A percentile compares a stretch with the other conserved stretches of the same genome.
Conservation (phyloP, 139 green algal genomes). For the Diplosphaera chodatii region DNA sequence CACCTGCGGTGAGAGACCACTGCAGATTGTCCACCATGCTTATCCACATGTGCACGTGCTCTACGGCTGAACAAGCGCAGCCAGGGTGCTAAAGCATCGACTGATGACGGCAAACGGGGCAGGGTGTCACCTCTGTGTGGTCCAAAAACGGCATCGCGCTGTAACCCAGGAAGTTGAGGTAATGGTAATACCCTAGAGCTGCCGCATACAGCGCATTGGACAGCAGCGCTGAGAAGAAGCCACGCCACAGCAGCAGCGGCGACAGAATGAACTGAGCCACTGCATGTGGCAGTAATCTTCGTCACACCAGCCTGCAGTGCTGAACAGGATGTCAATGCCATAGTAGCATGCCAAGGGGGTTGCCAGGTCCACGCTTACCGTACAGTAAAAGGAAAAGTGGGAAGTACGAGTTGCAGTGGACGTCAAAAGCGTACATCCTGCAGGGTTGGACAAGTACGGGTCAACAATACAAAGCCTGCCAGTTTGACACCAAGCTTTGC, state of each 20-base stretch:
- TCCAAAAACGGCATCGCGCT: conserved; percentile 82
- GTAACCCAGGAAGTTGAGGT: conserved; percentile 95
- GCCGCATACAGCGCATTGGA: conserved; percentile 66
- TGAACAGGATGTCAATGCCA: too few relatives aligned
- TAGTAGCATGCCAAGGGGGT: too few relatives aligned
- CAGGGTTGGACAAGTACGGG: neutral
- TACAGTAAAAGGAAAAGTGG: conserved; percentile 85
- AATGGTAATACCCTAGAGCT: conserved; percentile 81
- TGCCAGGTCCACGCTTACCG: conserved; percentile 40
- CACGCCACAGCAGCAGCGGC: conserved; percentile 63
- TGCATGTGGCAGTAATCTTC: conserved; percentile 12
- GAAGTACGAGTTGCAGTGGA: conserved; percentile 98
- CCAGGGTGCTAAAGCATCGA: too few relatives aligned
- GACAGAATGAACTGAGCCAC: conserved; percentile 75
- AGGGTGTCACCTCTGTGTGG: conserved; percentile 59
- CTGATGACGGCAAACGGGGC: too few relatives aligned
- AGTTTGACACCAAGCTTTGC: too few relatives aligned
- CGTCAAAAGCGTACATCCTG: conserved; percentile 96
- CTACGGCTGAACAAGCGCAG: too few relatives aligned
- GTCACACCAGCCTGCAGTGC: too few relatives aligned
- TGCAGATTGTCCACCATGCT: too few relatives aligned
- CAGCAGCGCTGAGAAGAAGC: conserved; percentile 51
- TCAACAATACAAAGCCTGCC: too few relatives aligned
- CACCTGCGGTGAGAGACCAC: conserved; percentile 37
- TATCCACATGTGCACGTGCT: too few relatives aligned